Evolutionary conservation across 2,329 filamentous ascomycete species (phyloP).

Genomic region (Sporothrix schenckii): DNA sequence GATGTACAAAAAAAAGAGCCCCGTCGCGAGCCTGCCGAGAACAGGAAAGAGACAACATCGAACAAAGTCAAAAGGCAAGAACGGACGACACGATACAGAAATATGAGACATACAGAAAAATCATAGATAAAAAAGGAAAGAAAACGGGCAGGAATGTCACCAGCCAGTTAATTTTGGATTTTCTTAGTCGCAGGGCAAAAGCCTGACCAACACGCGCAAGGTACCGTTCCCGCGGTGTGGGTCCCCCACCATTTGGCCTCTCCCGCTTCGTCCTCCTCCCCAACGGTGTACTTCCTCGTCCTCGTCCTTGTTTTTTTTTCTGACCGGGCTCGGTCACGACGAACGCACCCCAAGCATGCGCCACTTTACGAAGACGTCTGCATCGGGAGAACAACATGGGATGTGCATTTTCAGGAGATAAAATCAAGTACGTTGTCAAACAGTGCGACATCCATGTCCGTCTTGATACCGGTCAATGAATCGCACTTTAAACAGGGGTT

Average conservation of each 20-base stretch:
- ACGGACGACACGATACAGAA: slow-evolving; percentile 2
- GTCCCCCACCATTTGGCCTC: slow-evolving; percentile 35
- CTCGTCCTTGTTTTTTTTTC: slow-evolving; percentile 24
- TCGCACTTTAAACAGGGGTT: slow-evolving; percentile 7
- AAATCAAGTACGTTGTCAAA: neutral
- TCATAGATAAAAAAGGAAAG: slow-evolving; percentile 3
- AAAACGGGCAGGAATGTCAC: slow-evolving; percentile 27
- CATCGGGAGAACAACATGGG: neutral
- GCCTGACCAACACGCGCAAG: slow-evolving; percentile 35
- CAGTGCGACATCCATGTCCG: too few species aligned
- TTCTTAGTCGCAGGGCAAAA: slow-evolving; percentile 18
- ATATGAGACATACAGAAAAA: neutral
- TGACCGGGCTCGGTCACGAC: slow-evolving; percentile 26
- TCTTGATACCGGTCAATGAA: neutral
- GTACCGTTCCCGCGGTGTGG: slow-evolving; percentile 39
- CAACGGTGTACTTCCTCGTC: slow-evolving; percentile 23
- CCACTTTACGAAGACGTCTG: neutral
- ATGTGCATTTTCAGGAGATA: neutral
- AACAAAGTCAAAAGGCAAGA: neutral
- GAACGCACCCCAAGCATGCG: neutral
- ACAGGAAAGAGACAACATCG: slow-evolving; percentile 21
- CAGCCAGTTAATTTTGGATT: slow-evolving; percentile 32
- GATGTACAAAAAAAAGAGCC: neutral
- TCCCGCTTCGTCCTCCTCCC: slow-evolving; percentile 31
- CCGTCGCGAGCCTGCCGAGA: neutral